A percentile compares a stretch with the other conserved stretches of the same genome.
Conservation (phyloP, 2,329 filamentous ascomycete species). For the Onygena corvina region DNA sequence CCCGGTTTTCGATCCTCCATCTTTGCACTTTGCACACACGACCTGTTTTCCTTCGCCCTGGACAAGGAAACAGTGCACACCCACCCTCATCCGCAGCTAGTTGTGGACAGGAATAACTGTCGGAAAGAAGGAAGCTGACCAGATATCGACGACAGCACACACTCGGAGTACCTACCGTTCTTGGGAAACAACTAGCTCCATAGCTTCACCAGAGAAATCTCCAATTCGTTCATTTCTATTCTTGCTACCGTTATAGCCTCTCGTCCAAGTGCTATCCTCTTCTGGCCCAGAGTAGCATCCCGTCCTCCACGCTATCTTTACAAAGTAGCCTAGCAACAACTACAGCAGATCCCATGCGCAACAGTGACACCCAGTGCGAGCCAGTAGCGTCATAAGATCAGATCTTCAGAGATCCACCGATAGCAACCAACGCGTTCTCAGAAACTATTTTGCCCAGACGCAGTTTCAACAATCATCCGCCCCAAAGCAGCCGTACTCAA, state of each 20-base stretch:
- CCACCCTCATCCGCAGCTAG: neutral
- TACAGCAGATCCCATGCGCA: neutral
- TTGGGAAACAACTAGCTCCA: neutral
- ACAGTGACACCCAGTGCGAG: neutral
- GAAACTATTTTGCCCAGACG: neutral
- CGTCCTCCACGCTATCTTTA: neutral
- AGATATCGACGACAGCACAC: neutral
- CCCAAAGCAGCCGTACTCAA: constrained; percentile 4
- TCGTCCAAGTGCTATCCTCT: neutral
- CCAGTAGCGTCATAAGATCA: neutral
- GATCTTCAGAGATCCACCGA: neutral
- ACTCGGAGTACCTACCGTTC: neutral
- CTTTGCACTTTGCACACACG: neutral
- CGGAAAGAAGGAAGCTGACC: neutral
- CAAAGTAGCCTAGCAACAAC: neutral
- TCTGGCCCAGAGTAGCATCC: neutral
- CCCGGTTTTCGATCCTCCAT: neutral
- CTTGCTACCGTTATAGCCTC: neutral
- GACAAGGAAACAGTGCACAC: constrained; percentile 1
- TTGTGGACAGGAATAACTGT: neutral
- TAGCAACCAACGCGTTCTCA: neutral
- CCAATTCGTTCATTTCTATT: neutral
- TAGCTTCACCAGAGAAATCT: constrained; percentile 2
- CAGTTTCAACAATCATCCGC: neutral
- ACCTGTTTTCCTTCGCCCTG: neutral